Evolutionary conservation across 75 land plant species (phyloP), one percentile per base, ranked within the genome.

Genomic region (Ceratopteris richardii): DNA sequence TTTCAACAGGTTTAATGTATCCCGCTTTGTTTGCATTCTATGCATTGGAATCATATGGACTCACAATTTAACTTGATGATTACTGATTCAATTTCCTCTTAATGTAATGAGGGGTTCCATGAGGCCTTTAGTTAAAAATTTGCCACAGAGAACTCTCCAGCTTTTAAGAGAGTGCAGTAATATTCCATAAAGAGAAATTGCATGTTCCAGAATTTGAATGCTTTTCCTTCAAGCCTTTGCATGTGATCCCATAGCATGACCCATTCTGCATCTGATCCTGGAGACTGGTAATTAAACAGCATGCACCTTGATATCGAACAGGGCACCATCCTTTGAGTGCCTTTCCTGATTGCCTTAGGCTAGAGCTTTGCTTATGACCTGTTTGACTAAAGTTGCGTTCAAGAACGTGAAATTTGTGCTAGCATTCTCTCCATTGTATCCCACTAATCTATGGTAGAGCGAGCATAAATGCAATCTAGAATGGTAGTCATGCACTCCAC

Each of bases 111-210:
- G 33, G 76, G 67, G 22, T 73, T 61, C n/a, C n/a, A n/a, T n/a
- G n/a, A n/a, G n/a, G n/a, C n/a, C n/a, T n/a, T n/a, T n/a, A n/a
- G n/a, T n/a, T 86, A 87, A 56, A 70, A 79, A 37, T 87, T 83
- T 41, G 96, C 99, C 60, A 94, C 72, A 51, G 81, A 70, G 70
- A 86, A 90, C 60, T 84, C 90, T 25, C 88, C 99, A 63, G 99
- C 85, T 67, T 90, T 87, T 31, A 94, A 64, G 26, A 94, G 63
- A 28, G 92, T 97, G 60, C 88, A 64, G 64, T 87, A 90, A 51
- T 91, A 86, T 54, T 90, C 99, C 4, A 60, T 53, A 29, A 90
- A 69, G 60, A 90, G 51, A 71, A 74, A 90, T 36, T 94, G 97
- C 26, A 52, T 54, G 31, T 90, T 92, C 28, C 90, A 79, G 62